These are phyloP conservation scores for Pelargonium nanum DNA, from an alignment of 345 rosid species.

Conservation along the genomic window DNA sequence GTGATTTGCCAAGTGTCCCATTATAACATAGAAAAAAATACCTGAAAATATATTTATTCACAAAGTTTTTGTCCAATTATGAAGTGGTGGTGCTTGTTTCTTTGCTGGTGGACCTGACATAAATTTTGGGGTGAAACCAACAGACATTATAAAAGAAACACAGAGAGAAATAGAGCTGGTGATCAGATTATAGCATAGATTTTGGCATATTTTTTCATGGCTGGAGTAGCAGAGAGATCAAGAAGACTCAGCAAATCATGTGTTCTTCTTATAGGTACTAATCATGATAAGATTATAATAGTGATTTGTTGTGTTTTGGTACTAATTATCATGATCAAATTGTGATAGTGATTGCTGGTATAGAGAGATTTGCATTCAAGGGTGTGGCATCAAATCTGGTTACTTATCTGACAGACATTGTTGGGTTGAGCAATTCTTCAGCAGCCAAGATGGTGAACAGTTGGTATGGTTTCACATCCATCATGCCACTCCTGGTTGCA, in stretches of 20 bases:
- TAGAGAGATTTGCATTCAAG: constrained; percentile 93
- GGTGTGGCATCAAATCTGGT: constrained; percentile 93
- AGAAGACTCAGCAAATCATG: neutral
- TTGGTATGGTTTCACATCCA: constrained; percentile 85
- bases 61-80: neutral
- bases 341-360: constrained; percentile 53
- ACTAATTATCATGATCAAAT: too few relatives aligned
- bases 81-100: neutral
- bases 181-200: neutral
- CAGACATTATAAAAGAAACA: neutral
- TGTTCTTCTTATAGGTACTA: neutral
- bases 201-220: neutral
- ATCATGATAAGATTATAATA: too few relatives aligned
- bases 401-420: constrained; percentile 74
- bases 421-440: constrained; percentile 69
- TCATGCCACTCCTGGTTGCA: constrained; percentile 73
- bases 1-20: too few relatives aligned
- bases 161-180: neutral
- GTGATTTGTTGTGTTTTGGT: neutral
- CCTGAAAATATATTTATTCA: too few relatives aligned
- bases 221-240: neutral
- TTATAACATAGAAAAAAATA: too few relatives aligned
- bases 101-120: too few relatives aligned
- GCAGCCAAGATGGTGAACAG: constrained; percentile 85
- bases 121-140: neutral